These are phyloP conservation scores for Plasmodium gonderi DNA, from an alignment of 169 alveolate species.

Conservation along the genomic window DNA sequence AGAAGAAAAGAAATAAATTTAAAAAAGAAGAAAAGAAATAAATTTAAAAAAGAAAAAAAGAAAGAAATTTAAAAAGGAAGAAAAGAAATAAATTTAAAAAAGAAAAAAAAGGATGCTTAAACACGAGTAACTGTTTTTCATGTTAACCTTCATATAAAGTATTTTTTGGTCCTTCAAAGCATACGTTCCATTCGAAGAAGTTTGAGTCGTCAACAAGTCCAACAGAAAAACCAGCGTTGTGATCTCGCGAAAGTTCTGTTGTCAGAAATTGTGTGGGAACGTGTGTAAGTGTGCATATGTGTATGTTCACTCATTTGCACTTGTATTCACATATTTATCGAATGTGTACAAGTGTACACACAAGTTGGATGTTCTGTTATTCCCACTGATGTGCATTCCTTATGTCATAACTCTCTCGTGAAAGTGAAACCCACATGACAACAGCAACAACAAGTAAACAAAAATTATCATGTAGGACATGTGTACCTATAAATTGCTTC, in stretches of 20 bases:
- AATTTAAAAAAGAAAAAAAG: background rate
- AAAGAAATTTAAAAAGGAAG: background rate
- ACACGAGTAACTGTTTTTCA: background rate
- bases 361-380: background rate
- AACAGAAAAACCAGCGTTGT: conserved; percentile 93
- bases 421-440: background rate
- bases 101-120: background rate
- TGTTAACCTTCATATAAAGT: conserved; percentile 91
- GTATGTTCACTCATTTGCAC: background rate
- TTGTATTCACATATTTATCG: no score
- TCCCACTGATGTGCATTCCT: background rate
- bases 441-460: background rate
- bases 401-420: background rate
- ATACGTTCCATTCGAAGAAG: conserved; percentile 95
- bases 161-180: conserved; percentile 97
- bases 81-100: background rate
- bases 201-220: conserved; percentile 95
- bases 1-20: background rate
- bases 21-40: background rate
- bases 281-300: background rate
- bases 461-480: background rate
- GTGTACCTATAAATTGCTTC: conserved; percentile 87
- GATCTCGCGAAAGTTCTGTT: conserved; percentile 89
- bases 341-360: background rate
- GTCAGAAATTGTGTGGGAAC: background rate